Base-by-base conservation (phyloP, 148 eudicot species). In the Vaccinium darrowii region DNA sequence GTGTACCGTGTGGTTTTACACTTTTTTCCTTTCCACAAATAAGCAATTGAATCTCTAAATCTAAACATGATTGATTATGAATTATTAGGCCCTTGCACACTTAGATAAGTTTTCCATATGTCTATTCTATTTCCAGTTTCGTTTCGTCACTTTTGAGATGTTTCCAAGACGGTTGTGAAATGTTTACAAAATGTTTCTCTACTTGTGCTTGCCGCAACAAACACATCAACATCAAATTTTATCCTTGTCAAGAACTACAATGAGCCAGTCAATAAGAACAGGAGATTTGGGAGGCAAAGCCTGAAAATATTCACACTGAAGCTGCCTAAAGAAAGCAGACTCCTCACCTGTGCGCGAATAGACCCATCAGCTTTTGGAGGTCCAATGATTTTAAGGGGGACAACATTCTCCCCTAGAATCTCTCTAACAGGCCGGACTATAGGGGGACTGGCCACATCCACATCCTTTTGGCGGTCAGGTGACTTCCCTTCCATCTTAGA, bases 401-500 rank as follows among this genome's bases (percentile, higher is more conserved):
- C 81, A 63, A 91, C 93, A 89, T 88, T 94, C 8, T 94, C 99
- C 47, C 98, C 98, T 36, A 97, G 84, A 79, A 97, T 95, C 63
- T 97, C 99, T 89, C 93, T 92, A 80, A 97, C 95, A 74, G 98
- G 98, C 3, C 95, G 92, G 79, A 94, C 93, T 7, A 87, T 30
- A 51, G 99, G 98, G 8, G 94, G 93, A 74, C 94, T 94, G 72
- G 99, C 85, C 7, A 89, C 62, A 81, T 86, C 88, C 65, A 85
- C 78, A 90, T 89, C 94, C 77, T 81, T 91, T 86, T 91, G 94
- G 84, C 78, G 85, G 87, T 95, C 98, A 79, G 99, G 98, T 47
- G 98, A 95, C 84, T 90, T 91, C 58, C 87, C 91, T 84, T 88
- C 99, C 90, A 88, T 76, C 88, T 84, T 92, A 25, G 90, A 85